Evolutionary conservation across 2,329 filamentous ascomycete species (phyloP).

Genomic region (Ophiocordyceps camponoti-leonardi): DNA sequence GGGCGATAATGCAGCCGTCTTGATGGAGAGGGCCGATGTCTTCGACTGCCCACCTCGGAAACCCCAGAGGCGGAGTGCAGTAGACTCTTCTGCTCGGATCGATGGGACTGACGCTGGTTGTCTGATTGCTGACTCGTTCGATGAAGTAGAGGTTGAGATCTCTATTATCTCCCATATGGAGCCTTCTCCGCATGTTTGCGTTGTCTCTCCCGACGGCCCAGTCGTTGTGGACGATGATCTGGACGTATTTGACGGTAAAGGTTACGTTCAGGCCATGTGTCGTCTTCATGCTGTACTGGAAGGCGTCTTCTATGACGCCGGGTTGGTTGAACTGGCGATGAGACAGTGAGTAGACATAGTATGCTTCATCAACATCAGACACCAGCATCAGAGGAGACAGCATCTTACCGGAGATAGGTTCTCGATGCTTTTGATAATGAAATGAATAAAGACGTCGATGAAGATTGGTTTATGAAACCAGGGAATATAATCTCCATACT

Average conservation of each 20-base stretch:
- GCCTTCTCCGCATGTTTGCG: background rate
- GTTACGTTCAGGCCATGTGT: background rate
- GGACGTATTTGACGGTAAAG: background rate
- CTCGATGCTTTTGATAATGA: background rate
- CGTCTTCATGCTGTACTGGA: background rate
- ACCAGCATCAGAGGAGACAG: background rate
- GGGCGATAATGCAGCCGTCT: background rate
- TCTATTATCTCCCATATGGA: background rate
- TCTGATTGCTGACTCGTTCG: background rate
- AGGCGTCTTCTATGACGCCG: background rate
- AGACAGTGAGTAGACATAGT: background rate
- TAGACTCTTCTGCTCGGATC: background rate
- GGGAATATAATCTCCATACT: background rate
- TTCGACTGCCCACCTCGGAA: background rate
- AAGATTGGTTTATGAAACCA: background rate
- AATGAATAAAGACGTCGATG: background rate
- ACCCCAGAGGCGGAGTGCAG: background rate
- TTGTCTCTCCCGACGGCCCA: background rate
- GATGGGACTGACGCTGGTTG: background rate
- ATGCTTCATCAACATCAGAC: background rate
- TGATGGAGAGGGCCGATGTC: background rate
- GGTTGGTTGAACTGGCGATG: background rate
- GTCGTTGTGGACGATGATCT: background rate
- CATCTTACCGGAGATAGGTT: background rate
- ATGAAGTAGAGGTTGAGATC: background rate